Percentiles rank a stretch among this genome's conserved stretches.
Evolutionary conservation across 2,329 filamentous ascomycete species (phyloP).

Genomic region (Alternaria atra): DNA sequence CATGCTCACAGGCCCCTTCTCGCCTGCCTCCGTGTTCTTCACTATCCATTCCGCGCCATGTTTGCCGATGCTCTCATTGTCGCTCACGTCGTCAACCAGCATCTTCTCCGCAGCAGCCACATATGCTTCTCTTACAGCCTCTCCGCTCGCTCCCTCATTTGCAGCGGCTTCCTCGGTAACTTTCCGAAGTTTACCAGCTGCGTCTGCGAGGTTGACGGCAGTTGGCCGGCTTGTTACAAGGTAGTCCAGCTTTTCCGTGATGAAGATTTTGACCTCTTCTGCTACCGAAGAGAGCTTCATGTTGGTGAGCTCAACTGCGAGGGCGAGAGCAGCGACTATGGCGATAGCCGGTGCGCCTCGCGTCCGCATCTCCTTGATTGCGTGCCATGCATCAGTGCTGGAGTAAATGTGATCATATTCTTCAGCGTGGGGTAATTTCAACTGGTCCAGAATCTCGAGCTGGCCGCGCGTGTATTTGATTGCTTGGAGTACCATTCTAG

Average conservation of each 20-base stretch:
- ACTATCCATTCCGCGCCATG: conserved; percentile 86
- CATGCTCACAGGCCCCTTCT: conserved; percentile 72
- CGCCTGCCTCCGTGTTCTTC: conserved; percentile 63
- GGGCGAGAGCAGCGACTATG: conserved; percentile 90
- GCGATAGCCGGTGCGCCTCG: conserved; percentile 91
- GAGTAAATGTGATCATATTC: conserved; percentile 78
- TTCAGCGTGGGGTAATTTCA: conserved; percentile 81
- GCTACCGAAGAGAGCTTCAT: conserved; percentile 62
- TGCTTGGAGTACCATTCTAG: conserved; percentile 70
- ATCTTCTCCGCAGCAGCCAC: conserved; percentile 85
- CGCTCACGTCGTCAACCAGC: conserved; percentile 83
- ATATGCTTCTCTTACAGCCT: conserved; percentile 72
- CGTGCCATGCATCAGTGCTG: conserved; percentile 79
- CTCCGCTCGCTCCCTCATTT: conserved; percentile 56
- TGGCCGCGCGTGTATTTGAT: conserved; percentile 78
- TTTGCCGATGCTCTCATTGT: conserved; percentile 85
- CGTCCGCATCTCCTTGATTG: conserved; percentile 82
- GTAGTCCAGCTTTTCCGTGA: conserved; percentile 81
- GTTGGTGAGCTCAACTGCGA: conserved; percentile 82
- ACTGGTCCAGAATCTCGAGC: conserved; percentile 82
- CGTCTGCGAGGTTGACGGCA: conserved; percentile 93
- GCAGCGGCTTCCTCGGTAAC: conserved; percentile 64
- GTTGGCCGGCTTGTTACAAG: conserved; percentile 90
- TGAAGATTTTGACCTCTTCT: conserved; percentile 72
- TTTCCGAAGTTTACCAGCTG: conserved; percentile 79